phyloP scores from a whole-genome alignment of 148 eudicot genomes.

The Nepenthes mirabilis region DNA sequence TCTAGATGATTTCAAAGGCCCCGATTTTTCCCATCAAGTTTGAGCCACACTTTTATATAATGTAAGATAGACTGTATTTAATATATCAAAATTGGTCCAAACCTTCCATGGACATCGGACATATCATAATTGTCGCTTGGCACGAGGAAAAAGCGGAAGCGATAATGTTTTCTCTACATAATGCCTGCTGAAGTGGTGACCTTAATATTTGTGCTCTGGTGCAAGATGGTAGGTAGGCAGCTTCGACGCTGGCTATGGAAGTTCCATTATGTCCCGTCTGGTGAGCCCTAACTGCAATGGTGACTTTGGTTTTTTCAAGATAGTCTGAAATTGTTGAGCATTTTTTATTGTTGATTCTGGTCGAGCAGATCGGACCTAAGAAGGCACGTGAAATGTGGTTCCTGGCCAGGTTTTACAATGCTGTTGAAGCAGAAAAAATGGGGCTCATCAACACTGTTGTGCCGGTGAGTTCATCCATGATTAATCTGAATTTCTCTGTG shows the following conservation, averaged over 20 bases:
- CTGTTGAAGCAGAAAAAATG: slow-evolving; percentile 84
- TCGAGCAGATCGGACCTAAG: slow-evolving; percentile 75
- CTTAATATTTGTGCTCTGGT: background rate
- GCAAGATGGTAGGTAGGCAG: slow-evolving; percentile 68
- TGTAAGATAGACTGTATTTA: no score
- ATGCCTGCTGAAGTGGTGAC: no score
- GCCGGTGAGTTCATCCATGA: slow-evolving; percentile 44
- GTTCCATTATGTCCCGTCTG: slow-evolving; percentile 90
- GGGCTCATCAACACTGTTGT: slow-evolving; percentile 94
- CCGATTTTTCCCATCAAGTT: no score
- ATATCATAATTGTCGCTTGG: no score
- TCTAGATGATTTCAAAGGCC: no score
- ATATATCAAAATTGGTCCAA: no score
- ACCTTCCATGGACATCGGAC: no score
- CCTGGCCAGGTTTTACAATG: slow-evolving; percentile 70
- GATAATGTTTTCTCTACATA: no score
- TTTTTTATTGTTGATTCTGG: background rate
- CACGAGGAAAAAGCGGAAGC: no score
- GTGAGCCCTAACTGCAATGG: slow-evolving; percentile 22
- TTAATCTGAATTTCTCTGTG: background rate
- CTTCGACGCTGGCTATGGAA: slow-evolving; percentile 97
- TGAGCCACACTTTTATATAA: no score
- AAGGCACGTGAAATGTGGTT: slow-evolving; percentile 98
- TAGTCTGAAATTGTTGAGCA: background rate
- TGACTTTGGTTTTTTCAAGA: background rate